These are phyloP conservation scores for Orbilia javanica DNA, from an alignment of 2,329 filamentous ascomycete genomes.

Conservation along the genomic window DNA sequence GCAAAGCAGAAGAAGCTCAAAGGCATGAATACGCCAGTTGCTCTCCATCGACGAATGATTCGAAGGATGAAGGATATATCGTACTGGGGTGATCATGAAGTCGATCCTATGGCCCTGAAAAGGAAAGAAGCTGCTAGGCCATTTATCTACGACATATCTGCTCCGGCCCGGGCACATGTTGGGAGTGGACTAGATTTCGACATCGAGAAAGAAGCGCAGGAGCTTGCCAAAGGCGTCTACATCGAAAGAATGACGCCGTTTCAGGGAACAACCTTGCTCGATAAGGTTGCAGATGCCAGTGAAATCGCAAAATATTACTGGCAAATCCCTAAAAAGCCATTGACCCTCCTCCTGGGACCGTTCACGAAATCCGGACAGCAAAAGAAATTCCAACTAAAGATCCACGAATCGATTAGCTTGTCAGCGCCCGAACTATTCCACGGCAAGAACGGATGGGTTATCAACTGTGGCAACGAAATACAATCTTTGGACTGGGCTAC, in stretches of 20 bases:
- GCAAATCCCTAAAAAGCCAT: constrained; percentile 39
- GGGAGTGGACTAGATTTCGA: constrained; percentile 31
- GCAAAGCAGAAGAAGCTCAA: constrained; percentile 25
- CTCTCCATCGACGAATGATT: constrained; percentile 50
- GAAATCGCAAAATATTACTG: constrained; percentile 50
- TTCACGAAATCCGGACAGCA: constrained; percentile 43
- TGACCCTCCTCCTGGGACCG: constrained; percentile 32
- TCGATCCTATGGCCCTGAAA: constrained; percentile 34
- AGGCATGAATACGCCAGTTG: constrained; percentile 36
- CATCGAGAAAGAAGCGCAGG: constrained; percentile 37
- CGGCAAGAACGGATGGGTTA: constrained; percentile 53
- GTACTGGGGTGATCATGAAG: constrained; percentile 50
- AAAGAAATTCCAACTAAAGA: constrained; percentile 50
- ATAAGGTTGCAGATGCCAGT: constrained; percentile 23
- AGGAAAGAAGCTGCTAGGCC: constrained; percentile 47
- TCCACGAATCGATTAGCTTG: constrained; percentile 43
- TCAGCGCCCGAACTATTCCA: constrained; percentile 32
- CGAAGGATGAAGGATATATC: constrained; percentile 56
- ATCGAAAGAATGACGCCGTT: constrained; percentile 12
- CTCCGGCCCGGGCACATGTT: constrained; percentile 39
- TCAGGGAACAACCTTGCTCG: constrained; percentile 18
- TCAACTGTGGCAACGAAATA: constrained; percentile 49
- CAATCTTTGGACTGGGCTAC: constrained; percentile 54
- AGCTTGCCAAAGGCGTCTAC: constrained; percentile 37
- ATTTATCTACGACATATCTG: constrained; percentile 56